Base-by-base conservation (phyloP, 106 monocot species). In the Dactylorhiza incarnata region DNA sequence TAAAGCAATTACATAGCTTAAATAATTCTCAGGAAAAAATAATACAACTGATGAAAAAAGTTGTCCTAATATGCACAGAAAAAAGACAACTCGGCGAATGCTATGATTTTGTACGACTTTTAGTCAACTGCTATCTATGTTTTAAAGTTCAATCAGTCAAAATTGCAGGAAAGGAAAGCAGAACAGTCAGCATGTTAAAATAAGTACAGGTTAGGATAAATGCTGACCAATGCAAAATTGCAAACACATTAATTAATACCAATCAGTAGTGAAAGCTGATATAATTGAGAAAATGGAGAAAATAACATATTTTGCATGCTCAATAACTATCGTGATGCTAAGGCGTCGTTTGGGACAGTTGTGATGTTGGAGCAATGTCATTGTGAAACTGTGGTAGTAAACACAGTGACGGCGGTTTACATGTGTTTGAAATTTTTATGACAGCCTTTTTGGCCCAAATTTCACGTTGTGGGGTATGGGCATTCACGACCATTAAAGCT, bases 241-340 rank as follows among this genome's bases (percentile, higher is more conserved):
- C n/a, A n/a, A n/a, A 22, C 25, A 63, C 63, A 22, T 6, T 59
- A 59, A 59, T 17, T 20, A 59, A 59, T 59, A 59, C 5, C 56
- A 56, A 11, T 22, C 22, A 59, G 59, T 20, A 61, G 16, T 12
- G 10, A 9, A 3, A 65, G 13, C 65, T 29, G 26, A 65, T 65
- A 25, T 61, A 7, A 25, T 11, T 26, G 26, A 65, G 26, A 65
- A 65, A 65, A 65, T 65, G 26, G 11, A 11, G 26, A 65, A 65
- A 65, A 65, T 65, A 23, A 58, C 58, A 19, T 58, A 58, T 58
- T 58, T 54, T 58, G n/a, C 58, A 58, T 58, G 58, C 8, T 58
- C 22, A 58, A 58, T 6, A 58, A 58, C 58, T 20, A 58, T 22
- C n/a, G 11, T 58, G 58, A 58, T 20, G 8, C 19, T 58, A 22